phyloP scores from a whole-genome alignment of 441 rosid genomes.

The Erysimum cheiri region DNA sequence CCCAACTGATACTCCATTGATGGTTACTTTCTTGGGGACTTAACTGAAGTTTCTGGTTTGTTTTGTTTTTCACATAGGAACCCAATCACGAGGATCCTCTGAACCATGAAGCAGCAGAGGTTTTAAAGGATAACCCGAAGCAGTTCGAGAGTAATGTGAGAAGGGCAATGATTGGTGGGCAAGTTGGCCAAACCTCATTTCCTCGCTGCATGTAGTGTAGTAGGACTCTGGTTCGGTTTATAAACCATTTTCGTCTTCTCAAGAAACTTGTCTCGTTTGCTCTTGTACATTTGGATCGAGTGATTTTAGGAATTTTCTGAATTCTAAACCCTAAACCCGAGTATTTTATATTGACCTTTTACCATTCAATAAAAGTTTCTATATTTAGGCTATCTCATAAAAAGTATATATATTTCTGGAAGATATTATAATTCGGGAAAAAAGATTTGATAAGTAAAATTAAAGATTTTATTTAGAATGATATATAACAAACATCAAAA shows the following conservation, averaged over 20 bases:
- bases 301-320: slow-evolving; percentile 1
- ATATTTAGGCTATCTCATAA: background rate
- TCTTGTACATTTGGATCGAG: slow-evolving; percentile 33
- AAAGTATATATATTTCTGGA: background rate
- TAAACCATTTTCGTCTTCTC: slow-evolving; percentile 4
- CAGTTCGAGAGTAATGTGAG: slow-evolving; percentile 73
- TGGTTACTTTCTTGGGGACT: background rate
- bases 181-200: slow-evolving; percentile 73
- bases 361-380: background rate
- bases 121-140: slow-evolving; percentile 79
- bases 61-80: slow-evolving; percentile 52
- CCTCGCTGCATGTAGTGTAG: slow-evolving; percentile 58
- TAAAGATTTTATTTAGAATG: background rate
- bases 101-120: slow-evolving; percentile 86
- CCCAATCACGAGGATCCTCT: slow-evolving; percentile 93
- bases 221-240: slow-evolving; percentile 4
- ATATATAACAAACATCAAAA: background rate
- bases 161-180: slow-evolving; percentile 85
- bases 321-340: no score
- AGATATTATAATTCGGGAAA: background rate
- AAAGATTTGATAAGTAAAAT: background rate
- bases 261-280: background rate
- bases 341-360: background rate
- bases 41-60: background rate
- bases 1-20: background rate